Evolutionary conservation across 2,329 filamentous ascomycete genomes (phyloP), one percentile per base, ranked within the genome.

Genomic region (Pezicula radicicola): DNA sequence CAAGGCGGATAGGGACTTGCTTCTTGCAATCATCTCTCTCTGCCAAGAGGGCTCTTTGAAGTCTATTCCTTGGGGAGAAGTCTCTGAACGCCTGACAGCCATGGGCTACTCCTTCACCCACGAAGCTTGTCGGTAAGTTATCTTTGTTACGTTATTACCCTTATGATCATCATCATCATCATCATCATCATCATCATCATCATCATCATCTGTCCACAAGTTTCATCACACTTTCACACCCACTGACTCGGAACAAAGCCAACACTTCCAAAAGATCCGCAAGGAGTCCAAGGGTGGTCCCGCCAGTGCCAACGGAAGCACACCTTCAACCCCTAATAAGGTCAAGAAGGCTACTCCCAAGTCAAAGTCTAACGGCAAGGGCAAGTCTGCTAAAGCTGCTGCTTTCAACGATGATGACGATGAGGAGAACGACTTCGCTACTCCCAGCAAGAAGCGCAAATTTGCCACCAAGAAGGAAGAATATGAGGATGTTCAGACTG

Each of bases 181-280:
- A n/a, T n/a, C n/a, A n/a, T n/a, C n/a, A 27, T 25, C 27, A 15
- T 46, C 35, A 27, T 25, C 27, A 15, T 46, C 35, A 41, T 33
- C 28, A 28, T 18, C 4, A 37, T 37, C 13, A 16, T 15, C 45
- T 21, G 12, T 16, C 15, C 30, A 25, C 8, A 25, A 40, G 40
- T 16, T 10, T 41, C 33, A 25, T 27, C 45, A 36, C 35, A 27
- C 27, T 13, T 41, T 43, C 16, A 6, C 21, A 25, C 16, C 16
- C 16, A 48, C 53, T 55, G 42, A 55, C 28, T 25, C 16, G 33
- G 13, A 15, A 35, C 28, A 25, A 42, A 66, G 64, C 10, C 64
- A 66, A 48, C 64, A 65, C 43, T 66, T 61, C 49, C 64, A 66
- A 44, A 66, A 66, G 47, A 56, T 66, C 37, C 60, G 62, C 44